Percentiles rank a stretch among this genome's conserved stretches.
Evolutionary conservation across 129 eudicot genomes (phyloP).

Genomic region (Arctium lappa): DNA sequence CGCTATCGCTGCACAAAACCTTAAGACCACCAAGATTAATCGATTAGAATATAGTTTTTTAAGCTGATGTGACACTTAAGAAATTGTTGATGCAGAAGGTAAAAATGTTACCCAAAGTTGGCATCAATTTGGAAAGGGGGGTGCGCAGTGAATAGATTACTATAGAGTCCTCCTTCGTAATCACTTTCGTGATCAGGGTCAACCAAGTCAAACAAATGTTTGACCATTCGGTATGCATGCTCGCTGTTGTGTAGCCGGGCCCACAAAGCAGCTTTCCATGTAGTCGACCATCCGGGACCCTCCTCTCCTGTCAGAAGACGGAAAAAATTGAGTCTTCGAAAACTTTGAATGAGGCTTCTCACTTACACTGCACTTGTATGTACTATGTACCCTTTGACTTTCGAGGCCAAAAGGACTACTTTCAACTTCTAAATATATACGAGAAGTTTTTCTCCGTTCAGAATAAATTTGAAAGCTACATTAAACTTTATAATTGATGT

Average conservation of each 20-base stretch:
- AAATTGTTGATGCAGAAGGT: neutral
- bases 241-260: constrained; percentile 75
- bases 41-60: neutral
- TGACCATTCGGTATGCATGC: constrained; percentile 82
- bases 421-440: neutral
- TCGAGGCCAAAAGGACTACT: neutral
- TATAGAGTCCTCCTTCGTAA: constrained; percentile 83
- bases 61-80: neutral
- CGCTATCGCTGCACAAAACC: constrained; percentile 80
- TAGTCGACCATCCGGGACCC: constrained; percentile 98
- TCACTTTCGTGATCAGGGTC: constrained; percentile 66
- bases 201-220: constrained; percentile 78
- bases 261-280: constrained; percentile 89
- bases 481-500: neutral
- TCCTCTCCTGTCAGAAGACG: constrained; percentile 59
- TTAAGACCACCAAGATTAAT: constrained; percentile 9
- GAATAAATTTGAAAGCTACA: neutral
- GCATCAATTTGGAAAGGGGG: constrained; percentile 98
- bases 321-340: neutral
- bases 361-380: neutral
- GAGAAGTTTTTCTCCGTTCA: neutral
- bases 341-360: neutral
- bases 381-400: neutral
- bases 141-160: constrained; percentile 86
- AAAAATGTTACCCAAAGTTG: constrained; percentile 64